phyloP scores from a whole-genome alignment of 345 rosid genomes.

The Sisymbrium altissimum region DNA sequence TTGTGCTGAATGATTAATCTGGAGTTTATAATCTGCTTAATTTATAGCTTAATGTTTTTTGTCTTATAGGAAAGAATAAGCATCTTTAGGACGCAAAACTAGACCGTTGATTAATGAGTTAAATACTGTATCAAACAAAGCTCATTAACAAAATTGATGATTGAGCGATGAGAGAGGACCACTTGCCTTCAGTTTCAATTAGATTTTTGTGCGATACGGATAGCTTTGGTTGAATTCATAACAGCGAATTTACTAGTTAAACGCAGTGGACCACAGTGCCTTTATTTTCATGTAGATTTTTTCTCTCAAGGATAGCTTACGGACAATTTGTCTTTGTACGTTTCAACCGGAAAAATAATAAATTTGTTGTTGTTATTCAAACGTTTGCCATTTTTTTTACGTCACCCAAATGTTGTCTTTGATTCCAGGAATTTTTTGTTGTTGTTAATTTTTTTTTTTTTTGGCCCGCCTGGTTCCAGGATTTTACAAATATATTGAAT shows the following conservation, averaged over 20 bases:
- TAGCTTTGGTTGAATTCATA: neutral
- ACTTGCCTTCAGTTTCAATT: neutral
- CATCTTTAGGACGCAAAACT: neutral
- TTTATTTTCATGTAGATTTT: neutral
- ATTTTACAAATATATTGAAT: neutral
- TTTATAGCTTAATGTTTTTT: neutral
- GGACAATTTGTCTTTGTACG: neutral
- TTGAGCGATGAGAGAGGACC: conserved; percentile 4
- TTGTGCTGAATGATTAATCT: neutral
- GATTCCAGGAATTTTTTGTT: neutral
- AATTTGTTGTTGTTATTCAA: neutral
- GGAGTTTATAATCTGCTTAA: neutral
- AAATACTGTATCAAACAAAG: too few species aligned
- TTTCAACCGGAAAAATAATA: neutral
- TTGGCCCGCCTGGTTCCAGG: too few species aligned
- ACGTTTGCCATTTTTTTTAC: neutral
- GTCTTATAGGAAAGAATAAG: neutral
- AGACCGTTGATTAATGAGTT: neutral
- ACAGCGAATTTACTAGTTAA: neutral
- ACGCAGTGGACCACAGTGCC: neutral
- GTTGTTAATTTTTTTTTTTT: neutral
- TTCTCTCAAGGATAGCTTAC: neutral
- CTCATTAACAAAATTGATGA: neutral
- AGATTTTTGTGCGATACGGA: neutral
- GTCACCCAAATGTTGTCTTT: neutral